Percentiles rank a stretch among this genome's conserved stretches.
phyloP scores from a whole-genome alignment of 73 alveolate species.

The Tetrahymena elliotti region DNA sequence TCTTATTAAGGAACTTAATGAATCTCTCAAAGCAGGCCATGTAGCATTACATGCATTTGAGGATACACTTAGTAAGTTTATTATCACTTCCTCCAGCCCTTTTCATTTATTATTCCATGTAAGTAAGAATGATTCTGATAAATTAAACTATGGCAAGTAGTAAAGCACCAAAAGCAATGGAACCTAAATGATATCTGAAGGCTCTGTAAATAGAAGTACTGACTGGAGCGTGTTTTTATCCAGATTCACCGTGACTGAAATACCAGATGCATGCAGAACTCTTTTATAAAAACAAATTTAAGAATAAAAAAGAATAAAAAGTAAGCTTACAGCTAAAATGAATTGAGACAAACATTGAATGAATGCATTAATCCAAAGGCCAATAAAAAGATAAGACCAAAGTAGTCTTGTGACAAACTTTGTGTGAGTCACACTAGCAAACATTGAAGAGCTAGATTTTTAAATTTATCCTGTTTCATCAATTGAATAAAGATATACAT shows the following conservation, averaged over 20 bases:
- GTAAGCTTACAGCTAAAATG: conserved; percentile 7
- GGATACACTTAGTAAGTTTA: conserved; percentile 65
- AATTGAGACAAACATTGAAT: conserved; percentile 59
- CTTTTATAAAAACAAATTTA: conserved; percentile 57
- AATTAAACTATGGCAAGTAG: conserved; percentile 88
- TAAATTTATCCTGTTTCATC: conserved; percentile 60
- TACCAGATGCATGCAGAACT: conserved; percentile 89
- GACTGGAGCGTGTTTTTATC: conserved; percentile 79
- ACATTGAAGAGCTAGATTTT: conserved; percentile 42
- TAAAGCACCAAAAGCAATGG: conserved; percentile 94
- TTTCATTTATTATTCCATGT: conserved; percentile 65
- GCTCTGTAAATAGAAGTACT: conserved; percentile 78
- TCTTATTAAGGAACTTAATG: conserved; percentile 84
- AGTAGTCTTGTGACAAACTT: conserved; percentile 56
- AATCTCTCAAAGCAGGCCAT: conserved; percentile 88
- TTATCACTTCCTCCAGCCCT: conserved; percentile 65
- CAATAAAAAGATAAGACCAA: conserved; percentile 79
- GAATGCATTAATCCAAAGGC: conserved; percentile 75
- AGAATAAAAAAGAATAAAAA: background rate
- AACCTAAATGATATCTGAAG: conserved; percentile 93
- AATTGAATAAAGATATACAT: conserved; percentile 64
- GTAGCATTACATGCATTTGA: conserved; percentile 78
- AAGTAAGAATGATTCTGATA: conserved; percentile 79
- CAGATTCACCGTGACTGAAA: conserved; percentile 83
- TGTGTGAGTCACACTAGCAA: conserved; percentile 78